A percentile compares a stretch with the other conserved stretches of the same genome.
Conservation (phyloP, 2,329 filamentous ascomycete species). For the Dactylonectria macrodidyma region DNA sequence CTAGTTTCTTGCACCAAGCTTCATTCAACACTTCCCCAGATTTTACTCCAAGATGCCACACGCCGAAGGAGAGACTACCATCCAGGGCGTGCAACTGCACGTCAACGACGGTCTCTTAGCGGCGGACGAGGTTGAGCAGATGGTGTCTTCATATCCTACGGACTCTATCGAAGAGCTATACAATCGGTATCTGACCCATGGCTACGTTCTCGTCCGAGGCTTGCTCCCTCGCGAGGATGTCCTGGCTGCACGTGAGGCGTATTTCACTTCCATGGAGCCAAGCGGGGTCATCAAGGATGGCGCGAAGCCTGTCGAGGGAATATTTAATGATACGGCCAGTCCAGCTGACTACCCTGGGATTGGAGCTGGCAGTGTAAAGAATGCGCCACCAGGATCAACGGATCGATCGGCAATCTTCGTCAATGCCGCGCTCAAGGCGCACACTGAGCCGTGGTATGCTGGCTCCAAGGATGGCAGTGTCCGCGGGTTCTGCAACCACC, state of each 20-base stretch:
- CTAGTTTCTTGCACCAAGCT: neutral
- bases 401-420: conserved; percentile 45
- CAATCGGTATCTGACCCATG: conserved; percentile 55
- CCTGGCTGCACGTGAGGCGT: conserved; percentile 64
- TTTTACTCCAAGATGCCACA: conserved; percentile 21
- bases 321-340: conserved; percentile 56
- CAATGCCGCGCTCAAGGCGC: conserved; percentile 65
- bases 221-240: conserved; percentile 68
- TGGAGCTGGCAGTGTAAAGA: conserved; percentile 64
- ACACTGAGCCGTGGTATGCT: conserved; percentile 65
- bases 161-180: conserved; percentile 64
- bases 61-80: conserved; percentile 26
- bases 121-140: conserved; percentile 58
- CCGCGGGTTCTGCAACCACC: conserved; percentile 65
- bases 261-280: conserved; percentile 67
- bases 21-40: neutral
- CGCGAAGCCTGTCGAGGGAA: conserved; percentile 65
- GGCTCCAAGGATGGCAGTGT: conserved; percentile 31
- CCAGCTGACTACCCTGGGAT: conserved; percentile 52
- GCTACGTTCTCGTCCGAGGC: conserved; percentile 70
- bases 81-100: conserved; percentile 37
- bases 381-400: conserved; percentile 60
- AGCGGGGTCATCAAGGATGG: conserved; percentile 70
- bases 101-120: conserved; percentile 57
- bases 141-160: conserved; percentile 59